Conservation (phyloP, 129 eudicot genomes). For the Ambrosia trifida region DNA sequence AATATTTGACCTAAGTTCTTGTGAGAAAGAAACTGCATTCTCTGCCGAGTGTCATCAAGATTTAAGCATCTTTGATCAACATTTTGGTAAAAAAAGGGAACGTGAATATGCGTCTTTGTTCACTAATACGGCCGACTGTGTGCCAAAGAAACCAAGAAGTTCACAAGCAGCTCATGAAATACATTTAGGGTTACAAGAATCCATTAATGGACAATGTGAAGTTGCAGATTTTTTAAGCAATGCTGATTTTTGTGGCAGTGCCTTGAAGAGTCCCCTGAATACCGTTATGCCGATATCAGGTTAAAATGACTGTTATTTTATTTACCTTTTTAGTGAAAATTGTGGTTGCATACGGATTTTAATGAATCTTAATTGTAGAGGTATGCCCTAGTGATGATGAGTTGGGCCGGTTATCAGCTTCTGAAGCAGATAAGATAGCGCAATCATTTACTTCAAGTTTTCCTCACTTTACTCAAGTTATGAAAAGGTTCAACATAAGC, state of each 20-base stretch:
- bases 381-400: conserved; percentile 30
- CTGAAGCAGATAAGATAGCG: conserved; percentile 79
- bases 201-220: conserved; percentile 28
- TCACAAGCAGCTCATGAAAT: conserved; percentile 44
- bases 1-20: conserved; percentile 72
- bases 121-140: conserved; percentile 39
- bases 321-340: neutral
- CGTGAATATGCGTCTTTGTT: conserved; percentile 47
- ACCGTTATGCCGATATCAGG: conserved; percentile 60
- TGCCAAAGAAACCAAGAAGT: conserved; percentile 64
- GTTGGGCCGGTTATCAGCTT: conserved; percentile 42
- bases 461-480: conserved; percentile 69
- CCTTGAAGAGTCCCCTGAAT: conserved; percentile 41
- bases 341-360: neutral
- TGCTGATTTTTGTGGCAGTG: conserved; percentile 29
- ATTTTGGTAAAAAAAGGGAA: conserved; percentile 56
- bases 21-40: conserved; percentile 82
- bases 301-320: conserved; percentile 17
- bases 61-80: conserved; percentile 39
- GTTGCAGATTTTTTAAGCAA: conserved; percentile 30
- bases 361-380: conserved; percentile 40
- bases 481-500: conserved; percentile 84
- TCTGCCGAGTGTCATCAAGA: conserved; percentile 68
- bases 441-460: conserved; percentile 55
- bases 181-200: conserved; percentile 38